Evolutionary conservation across 495 filamentous ascomycete species (phyloP), one percentile per base, ranked within the genome.

Genomic region (Podospora anserina): DNA sequence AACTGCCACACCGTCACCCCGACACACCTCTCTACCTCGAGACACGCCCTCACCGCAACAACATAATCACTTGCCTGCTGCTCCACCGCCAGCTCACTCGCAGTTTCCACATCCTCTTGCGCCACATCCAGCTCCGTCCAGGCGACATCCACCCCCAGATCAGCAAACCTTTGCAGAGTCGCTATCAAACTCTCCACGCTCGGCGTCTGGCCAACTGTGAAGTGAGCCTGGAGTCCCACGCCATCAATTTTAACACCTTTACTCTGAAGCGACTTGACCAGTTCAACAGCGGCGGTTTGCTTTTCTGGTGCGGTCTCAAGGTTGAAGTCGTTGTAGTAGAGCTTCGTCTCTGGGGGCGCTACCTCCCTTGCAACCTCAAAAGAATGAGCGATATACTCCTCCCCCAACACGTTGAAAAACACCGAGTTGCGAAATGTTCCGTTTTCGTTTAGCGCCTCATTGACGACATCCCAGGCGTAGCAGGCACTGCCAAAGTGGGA

Each of bases 241-340:
- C 87, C 88, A 68, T 89, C 83, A 72, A 89, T 88, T 28, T 80
- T 83, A 18, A 85, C 78, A 60, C 82, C 83, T 27, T 79, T 78
- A 28, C 66, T 68, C 71, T 83, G 76, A 62, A 88, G 69, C 19
- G 82, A 74, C 55, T 74, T 69, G 70, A 89, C 82, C 53, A 89
- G 71, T 26, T 78, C 67, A 20, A 85, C 70, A 19, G 84, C 80
- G 11, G 71, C 74, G 57, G 74, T 68, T 23, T 82, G 77, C 76
- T 89, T 89, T 71, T 78, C 71, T 28, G 82, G 80, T 54, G 82
- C 77, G 70, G 77, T 79, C 75, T 89, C 87, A 68, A 89, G 84
- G 75, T 86, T 86, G 79, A 88, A 89, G 79, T 90, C 87, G 78
- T 91, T 92, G 81, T 90, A 89, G 81, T 90, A 91, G 15, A 78